A percentile compares a stretch with the other conserved stretches of the same genome.
Evolutionary conservation across 2,329 filamentous ascomycete species (phyloP).

Genomic region (Ceratocystis cacaofunesta): DNA sequence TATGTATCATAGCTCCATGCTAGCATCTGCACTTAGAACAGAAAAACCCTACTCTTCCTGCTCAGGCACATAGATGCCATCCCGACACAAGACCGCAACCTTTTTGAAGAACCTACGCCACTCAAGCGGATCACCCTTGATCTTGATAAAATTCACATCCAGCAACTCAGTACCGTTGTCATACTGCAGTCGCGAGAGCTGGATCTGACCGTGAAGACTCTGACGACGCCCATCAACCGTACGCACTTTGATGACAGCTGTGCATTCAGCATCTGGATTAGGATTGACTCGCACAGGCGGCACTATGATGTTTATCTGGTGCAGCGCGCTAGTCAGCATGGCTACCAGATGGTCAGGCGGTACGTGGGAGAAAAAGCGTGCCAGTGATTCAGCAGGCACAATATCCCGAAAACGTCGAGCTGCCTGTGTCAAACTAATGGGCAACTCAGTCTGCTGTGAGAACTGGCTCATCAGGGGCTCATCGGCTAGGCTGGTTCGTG

Average conservation of each 20-base stretch:
- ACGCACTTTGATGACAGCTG: constrained; percentile 56
- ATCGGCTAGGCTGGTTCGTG: constrained; percentile 55
- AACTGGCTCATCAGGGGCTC: constrained; percentile 84
- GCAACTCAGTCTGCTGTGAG: constrained; percentile 60
- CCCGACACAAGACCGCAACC: constrained; percentile 73
- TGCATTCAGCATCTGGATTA: constrained; percentile 18
- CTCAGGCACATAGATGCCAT: constrained; percentile 52
- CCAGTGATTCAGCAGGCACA: constrained; percentile 71
- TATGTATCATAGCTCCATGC: background rate
- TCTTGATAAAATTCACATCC: constrained; percentile 83
- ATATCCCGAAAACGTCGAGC: constrained; percentile 84
- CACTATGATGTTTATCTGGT: constrained; percentile 69
- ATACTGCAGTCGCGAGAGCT: constrained; percentile 51
- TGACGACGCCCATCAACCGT: constrained; percentile 59
- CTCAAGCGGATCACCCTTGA: constrained; percentile 89
- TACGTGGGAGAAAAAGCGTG: constrained; percentile 80
- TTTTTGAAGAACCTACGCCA: constrained; percentile 97
- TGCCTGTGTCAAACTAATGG: constrained; percentile 73
- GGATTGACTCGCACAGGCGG: constrained; percentile 33
- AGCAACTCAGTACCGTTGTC: constrained; percentile 46
- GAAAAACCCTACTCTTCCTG: constrained; percentile 18
- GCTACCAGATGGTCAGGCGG: constrained; percentile 61
- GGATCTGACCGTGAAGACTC: constrained; percentile 57
- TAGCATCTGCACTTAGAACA: background rate
- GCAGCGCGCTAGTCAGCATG: constrained; percentile 65